Percentiles rank a stretch among this genome's conserved stretches.
Evolutionary conservation across 345 rosid genomes (phyloP).

Genomic region (Eucalyptus albens): DNA sequence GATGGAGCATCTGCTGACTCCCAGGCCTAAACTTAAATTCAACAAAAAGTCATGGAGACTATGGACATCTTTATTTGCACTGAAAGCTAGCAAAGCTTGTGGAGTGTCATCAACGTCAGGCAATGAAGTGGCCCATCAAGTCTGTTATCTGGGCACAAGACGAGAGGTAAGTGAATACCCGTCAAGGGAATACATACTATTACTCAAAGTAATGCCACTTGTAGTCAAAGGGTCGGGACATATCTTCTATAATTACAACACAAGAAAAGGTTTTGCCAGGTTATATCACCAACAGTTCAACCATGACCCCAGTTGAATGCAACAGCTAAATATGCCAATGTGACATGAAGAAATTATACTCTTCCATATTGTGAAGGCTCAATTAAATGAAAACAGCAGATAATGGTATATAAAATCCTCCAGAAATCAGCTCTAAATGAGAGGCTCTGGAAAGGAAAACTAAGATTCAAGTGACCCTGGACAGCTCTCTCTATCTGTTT

Average conservation of each 20-base stretch:
- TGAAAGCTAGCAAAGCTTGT: constrained; percentile 65
- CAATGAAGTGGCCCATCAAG: constrained; percentile 31
- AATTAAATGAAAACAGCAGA: neutral
- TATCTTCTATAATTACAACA: neutral
- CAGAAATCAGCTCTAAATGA: neutral
- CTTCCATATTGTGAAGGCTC: neutral
- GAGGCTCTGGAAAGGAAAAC: neutral
- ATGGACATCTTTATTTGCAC: constrained; percentile 40
- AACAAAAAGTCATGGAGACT: constrained; percentile 64
- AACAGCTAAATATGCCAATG: neutral
- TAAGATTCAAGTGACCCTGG: neutral
- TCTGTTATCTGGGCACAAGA: constrained; percentile 13
- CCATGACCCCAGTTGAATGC: neutral
- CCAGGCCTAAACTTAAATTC: constrained; percentile 24
- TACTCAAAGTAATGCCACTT: neutral
- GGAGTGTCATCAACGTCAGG: constrained; percentile 64
- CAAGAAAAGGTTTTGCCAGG: neutral
- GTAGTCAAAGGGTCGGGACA: neutral
- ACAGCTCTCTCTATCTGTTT: neutral
- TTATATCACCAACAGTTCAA: neutral
- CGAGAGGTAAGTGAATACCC: neutral
- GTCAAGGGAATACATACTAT: neutral
- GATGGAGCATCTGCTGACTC: neutral
- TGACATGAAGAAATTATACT: neutral
- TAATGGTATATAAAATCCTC: neutral